Evolutionary conservation across 495 filamentous ascomycete genomes (phyloP).

Genomic region (Penicillium herquei): DNA sequence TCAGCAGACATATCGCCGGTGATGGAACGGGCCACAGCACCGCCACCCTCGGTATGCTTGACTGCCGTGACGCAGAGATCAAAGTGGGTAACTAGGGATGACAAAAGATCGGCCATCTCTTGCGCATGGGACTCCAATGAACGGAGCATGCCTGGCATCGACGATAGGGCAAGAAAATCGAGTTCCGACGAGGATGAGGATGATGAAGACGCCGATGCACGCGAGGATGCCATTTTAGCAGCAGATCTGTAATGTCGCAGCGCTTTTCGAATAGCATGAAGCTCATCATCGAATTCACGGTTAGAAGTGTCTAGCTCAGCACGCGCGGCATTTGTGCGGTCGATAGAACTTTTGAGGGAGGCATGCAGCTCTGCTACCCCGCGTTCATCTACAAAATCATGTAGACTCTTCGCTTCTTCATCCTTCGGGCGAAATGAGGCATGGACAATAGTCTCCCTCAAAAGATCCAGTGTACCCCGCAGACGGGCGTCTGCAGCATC

Average conservation of each 20-base stretch:
- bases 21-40: conserved; percentile 62
- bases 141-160: conserved; percentile 66
- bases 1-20: conserved; percentile 59
- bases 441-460: conserved; percentile 73
- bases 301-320: conserved; percentile 49
- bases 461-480: conserved; percentile 63
- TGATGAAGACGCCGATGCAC: conserved; percentile 39
- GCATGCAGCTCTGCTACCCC: conserved; percentile 68
- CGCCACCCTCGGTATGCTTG: conserved; percentile 87
- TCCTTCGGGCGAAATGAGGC: conserved; percentile 65
- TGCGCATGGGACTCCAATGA: conserved; percentile 74
- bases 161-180: conserved; percentile 41
- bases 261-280: conserved; percentile 60
- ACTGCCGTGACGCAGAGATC: conserved; percentile 93
- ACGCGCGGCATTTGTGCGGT: conserved; percentile 54
- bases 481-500: conserved; percentile 74
- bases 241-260: conserved; percentile 45
- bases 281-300: conserved; percentile 52
- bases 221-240: conserved; percentile 41
- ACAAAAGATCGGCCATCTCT: conserved; percentile 77
- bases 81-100: conserved; percentile 86
- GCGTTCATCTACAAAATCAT: conserved; percentile 88
- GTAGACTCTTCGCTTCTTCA: conserved; percentile 66
- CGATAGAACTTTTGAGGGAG: conserved; percentile 66
- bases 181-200: conserved; percentile 37